Evolutionary conservation across 768 basidiomycete species (phyloP), one percentile per base, ranked within the genome.

Genomic region (Hypholoma fasciculare): DNA sequence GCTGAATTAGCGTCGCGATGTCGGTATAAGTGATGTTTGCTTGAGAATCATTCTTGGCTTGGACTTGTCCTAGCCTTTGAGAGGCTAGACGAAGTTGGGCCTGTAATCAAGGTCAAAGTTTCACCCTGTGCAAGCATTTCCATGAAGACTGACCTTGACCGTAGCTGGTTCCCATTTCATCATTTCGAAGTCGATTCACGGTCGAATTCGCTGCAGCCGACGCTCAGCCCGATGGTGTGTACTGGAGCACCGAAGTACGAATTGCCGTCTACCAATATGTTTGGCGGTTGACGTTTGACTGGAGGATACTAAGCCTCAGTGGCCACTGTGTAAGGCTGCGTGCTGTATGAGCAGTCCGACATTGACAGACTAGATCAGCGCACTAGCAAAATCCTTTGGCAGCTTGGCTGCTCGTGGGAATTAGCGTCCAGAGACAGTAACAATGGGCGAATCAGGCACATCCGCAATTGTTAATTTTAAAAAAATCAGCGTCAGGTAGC

Each of bases 31-130:
- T 83, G 44, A 89, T 83, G 37, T 78, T 79, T 2, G 78, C 80
- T 65, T 85, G 78, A 5, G 88, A 82, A 61, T 90, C 87, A 58
- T 86, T 82, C 69, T 82, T 84, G 60, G 86, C 84, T 66, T 89
- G 88, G 16, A 89, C 68, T 63, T 91, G 88, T 17, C 85, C 86
- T 27, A 92, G 76, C 51, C 79, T 79, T 61, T 88, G 86, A 47
- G 82, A 82, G 7, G 89, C 81, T 23, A 82, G 75, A 58, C 86
- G 80, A 48, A 92, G 76, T 58, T 88, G 84, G 17, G 78, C 73
- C 90, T 92, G 46, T 20, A 40, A 39, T 34, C 30, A 40, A 27
- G 49, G 56, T 65, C 38, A 61, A 39, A 30, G 47, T 40, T 34
- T n/a, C 27, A 17, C 7, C 26, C 44, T 36, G n/a, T 49, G 23